Percentiles rank a stretch among this genome's conserved stretches.
phyloP scores from a whole-genome alignment of 2,329 filamentous ascomycete species.

The Didymella pinodella region DNA sequence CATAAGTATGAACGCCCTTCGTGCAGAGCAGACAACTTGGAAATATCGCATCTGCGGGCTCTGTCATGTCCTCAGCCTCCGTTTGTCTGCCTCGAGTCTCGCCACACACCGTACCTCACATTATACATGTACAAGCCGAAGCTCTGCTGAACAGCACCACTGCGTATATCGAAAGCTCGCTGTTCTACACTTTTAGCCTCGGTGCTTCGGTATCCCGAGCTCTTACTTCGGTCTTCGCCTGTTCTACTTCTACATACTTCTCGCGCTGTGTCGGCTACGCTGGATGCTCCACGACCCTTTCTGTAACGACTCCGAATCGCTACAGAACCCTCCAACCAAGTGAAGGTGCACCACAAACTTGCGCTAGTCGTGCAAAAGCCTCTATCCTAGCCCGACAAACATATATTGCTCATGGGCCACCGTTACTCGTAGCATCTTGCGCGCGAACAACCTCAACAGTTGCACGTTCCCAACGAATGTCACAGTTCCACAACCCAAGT shows the following conservation, averaged over 20 bases:
- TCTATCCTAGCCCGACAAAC: background rate
- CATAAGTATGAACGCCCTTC: background rate
- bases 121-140: background rate
- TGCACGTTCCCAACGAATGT: background rate
- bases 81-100: no score
- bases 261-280: background rate
- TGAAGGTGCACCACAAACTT: constrained; percentile 1
- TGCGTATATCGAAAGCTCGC: background rate
- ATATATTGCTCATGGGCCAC: background rate
- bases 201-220: background rate
- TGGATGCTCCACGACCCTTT: background rate
- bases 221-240: background rate
- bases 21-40: background rate
- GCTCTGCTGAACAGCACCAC: background rate
- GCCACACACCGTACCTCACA: background rate
- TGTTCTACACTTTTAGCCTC: background rate
- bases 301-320: background rate
- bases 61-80: no score
- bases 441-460: background rate
- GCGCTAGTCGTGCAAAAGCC: background rate
- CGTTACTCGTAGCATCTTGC: background rate
- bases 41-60: background rate
- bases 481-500: background rate
- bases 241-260: background rate
- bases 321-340: background rate